Base-by-base conservation (phyloP, 2,329 filamentous ascomycete genomes). In the Mycocentrospora acerina region DNA sequence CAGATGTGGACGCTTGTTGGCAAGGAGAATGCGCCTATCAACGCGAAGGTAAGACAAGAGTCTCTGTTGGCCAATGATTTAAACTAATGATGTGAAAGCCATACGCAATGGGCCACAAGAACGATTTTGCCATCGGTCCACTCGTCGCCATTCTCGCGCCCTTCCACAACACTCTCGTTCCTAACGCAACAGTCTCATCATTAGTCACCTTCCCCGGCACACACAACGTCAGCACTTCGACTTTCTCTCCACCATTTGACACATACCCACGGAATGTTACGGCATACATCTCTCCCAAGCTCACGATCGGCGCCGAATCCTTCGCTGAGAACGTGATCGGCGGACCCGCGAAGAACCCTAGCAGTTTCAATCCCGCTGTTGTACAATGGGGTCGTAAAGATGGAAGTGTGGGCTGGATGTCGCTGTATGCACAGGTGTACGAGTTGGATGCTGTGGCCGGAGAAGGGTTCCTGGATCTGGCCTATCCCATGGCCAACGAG, bases 291-390 rank as follows among this genome's bases (percentile, higher is more conserved):
- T 76, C 76, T 0, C 60, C 71, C 3, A 73, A 77, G 16, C 64
- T 84, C 9, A 81, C 75, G 7, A 82, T 85, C 44, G 81, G 81
- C 25, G 78, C 76, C 0, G 75, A 81, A 53, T 76, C 78, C 0
- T 81, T 80, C 48, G 70, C 76, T 10, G 74, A 83, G 57, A 75
- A 70, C 28, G 71, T 73, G 2, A 59, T 82, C 5, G 81, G 80
- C 8, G 81, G 81, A 0, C 74, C 76, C 4, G 69, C 72, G 1
- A 70, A 70, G 34, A 77, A 75, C 29, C 71, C 72, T 4, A 68
- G 59, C 6, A 72, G 75, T 0, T 84, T 81, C 59, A 82, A 77
- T 41, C 81, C 81, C 0, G 76, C 77, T 0, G 75, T 83, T 5
- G 71, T 79, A 0, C 81, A 84, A 51, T 84, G 81, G 81, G 56